phyloP scores from a whole-genome alignment of 1,139 yeast species.

The Pichia sorboxylosa region DNA sequence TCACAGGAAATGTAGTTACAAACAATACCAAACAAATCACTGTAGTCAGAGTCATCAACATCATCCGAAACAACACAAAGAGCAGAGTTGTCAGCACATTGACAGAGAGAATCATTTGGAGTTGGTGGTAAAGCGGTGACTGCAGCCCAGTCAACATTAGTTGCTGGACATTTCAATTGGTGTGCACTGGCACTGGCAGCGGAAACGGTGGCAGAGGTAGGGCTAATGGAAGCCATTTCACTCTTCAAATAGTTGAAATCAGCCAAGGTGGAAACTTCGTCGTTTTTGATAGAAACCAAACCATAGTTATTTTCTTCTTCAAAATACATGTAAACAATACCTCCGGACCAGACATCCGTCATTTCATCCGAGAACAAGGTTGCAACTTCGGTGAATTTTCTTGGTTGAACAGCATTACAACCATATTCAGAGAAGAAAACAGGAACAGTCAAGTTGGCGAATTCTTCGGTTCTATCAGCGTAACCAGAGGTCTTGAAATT shows the following conservation, averaged over 20 bases:
- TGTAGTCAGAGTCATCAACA: conserved; percentile 41
- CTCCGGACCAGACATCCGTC: conserved; percentile 83
- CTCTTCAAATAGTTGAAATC: conserved; percentile 47
- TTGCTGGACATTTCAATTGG: conserved; percentile 40
- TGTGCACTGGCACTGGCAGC: conserved; percentile 33
- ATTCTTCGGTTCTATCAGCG: conserved; percentile 57
- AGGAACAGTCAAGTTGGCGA: conserved; percentile 55
- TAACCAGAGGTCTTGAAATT: conserved; percentile 60
- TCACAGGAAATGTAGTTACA: conserved; percentile 42
- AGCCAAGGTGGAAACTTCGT: conserved; percentile 41
- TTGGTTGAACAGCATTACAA: conserved; percentile 52
- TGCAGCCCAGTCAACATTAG: conserved; percentile 44
- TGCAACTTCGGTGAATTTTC: conserved; percentile 61
- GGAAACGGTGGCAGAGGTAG: conserved; percentile 44
- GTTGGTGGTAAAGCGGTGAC: conserved; percentile 63
- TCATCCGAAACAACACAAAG: conserved; percentile 42
- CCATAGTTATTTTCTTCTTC: conserved; percentile 68
- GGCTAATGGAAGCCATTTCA: conserved; percentile 43
- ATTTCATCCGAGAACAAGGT: conserved; percentile 48
- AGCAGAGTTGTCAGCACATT: conserved; percentile 42
- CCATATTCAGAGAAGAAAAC: conserved; percentile 75
- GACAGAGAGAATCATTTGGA: conserved; percentile 52
- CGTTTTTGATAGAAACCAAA: conserved; percentile 36
- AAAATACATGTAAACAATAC: conserved; percentile 75
- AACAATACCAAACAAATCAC: conserved; percentile 42